phyloP scores from a whole-genome alignment of 139 green algal species.

The Picochlorum sp. region DNA sequence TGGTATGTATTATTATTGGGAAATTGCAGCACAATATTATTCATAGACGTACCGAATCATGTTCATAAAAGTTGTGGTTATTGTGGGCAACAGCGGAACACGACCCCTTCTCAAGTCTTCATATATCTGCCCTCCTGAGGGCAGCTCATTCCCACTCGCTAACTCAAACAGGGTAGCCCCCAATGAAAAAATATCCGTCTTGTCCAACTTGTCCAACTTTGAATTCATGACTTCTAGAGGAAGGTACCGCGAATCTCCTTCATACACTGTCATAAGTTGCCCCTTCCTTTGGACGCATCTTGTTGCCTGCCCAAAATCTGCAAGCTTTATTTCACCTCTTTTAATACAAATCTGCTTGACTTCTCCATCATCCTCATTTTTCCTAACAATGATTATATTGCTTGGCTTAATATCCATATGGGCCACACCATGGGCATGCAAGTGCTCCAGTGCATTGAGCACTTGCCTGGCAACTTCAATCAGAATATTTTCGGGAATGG shows the following conservation, averaged over 20 bases:
- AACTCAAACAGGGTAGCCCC: constrained; percentile 77
- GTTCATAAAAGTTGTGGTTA: constrained; percentile 17
- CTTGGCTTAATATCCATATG: constrained; percentile 95
- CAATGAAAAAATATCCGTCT: constrained; percentile 85
- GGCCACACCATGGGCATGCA: constrained; percentile 67
- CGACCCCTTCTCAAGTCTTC: constrained; percentile 41
- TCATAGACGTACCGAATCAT: too few species aligned
- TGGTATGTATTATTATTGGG: not conserved
- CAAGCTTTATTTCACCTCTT: constrained; percentile 53
- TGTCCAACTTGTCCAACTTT: constrained; percentile 46
- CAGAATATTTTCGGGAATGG: constrained; percentile 51
- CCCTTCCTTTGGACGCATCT: constrained; percentile 3
- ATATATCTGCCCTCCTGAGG: constrained; percentile 38
- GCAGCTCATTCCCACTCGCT: constrained; percentile 36
- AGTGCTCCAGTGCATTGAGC: constrained; percentile 50
- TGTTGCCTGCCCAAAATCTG: constrained; percentile 82
- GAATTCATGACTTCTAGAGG: constrained; percentile 68
- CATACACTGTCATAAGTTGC: constrained; percentile 12
- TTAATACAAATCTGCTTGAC: not conserved
- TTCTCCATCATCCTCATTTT: not conserved
- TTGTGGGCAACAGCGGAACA: constrained; percentile 44
- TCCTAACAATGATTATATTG: constrained; percentile 65
- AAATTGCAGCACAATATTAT: too few species aligned
- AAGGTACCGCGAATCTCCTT: constrained; percentile 82
- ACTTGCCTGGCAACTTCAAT: constrained; percentile 64